Evolutionary conservation across 495 filamentous ascomycete species (phyloP).

Genomic region (Ascodesmis nigricans): DNA sequence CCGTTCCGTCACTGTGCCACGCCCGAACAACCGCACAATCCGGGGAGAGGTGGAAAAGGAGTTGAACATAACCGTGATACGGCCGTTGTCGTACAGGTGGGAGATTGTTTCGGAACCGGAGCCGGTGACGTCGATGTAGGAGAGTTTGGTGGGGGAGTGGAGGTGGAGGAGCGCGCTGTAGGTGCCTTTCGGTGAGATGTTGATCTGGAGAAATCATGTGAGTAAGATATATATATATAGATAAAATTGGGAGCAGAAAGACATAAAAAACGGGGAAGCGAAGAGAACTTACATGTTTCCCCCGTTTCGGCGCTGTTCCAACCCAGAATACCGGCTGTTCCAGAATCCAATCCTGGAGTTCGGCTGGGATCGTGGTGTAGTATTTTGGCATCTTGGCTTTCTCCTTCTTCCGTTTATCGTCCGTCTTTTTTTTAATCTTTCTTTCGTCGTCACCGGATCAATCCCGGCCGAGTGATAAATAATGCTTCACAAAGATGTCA

Average conservation of each 20-base stretch:
- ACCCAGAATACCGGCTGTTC: constrained; percentile 46
- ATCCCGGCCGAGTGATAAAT: too few species aligned
- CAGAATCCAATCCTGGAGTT: constrained; percentile 35
- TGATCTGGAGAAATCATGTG: constrained; percentile 25
- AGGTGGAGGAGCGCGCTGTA: constrained; percentile 34
- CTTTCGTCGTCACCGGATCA: too few species aligned
- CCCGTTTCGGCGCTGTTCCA: constrained; percentile 39
- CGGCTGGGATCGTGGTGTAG: constrained; percentile 35
- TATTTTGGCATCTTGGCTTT: constrained; percentile 34
- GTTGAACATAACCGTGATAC: constrained; percentile 50
- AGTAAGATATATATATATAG: neutral
- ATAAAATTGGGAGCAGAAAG: neutral
- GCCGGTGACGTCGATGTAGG: constrained; percentile 51
- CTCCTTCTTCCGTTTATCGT: too few species aligned
- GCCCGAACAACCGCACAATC: constrained; percentile 51
- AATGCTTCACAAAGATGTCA: too few species aligned
- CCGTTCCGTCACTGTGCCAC: constrained; percentile 40
- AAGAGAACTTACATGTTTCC: constrained; percentile 23
- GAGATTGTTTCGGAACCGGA: constrained; percentile 49
- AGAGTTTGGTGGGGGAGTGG: constrained; percentile 35
- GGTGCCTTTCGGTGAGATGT: constrained; percentile 49
- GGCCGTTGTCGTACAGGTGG: constrained; percentile 53
- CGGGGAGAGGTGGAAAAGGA: constrained; percentile 40
- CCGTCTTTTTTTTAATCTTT: too few species aligned
- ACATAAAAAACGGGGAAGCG: neutral